These are phyloP conservation scores for Brassica cretica DNA, from an alignment of 345 rosid species.

Conservation along the genomic window DNA sequence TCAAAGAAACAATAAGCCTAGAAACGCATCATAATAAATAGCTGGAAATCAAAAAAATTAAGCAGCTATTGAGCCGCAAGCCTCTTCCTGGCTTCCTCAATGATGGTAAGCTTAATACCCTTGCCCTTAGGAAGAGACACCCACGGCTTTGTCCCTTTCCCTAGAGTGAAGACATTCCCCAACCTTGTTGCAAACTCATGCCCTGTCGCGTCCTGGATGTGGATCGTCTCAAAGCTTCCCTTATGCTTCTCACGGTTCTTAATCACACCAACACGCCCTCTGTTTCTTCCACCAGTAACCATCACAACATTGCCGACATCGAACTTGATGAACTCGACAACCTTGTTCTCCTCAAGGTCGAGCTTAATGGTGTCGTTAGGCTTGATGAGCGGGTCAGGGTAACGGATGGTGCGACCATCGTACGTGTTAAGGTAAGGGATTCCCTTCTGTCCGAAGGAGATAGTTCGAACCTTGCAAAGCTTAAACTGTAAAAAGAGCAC, in stretches of 20 bases:
- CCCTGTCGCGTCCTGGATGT: neutral
- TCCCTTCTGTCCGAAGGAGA: neutral
- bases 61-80: neutral
- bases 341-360: neutral
- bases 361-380: neutral
- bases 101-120: neutral
- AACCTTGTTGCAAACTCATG: neutral
- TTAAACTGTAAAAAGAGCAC: neutral
- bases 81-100: neutral
- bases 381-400: slow-evolving; percentile 1
- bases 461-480: neutral
- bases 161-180: neutral
- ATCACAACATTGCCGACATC: neutral
- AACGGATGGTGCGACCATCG: neutral
- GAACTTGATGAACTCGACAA: neutral
- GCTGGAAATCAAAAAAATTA: neutral
- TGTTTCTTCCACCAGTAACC: neutral
- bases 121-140: neutral
- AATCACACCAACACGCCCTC: neutral
- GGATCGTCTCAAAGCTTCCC: neutral
- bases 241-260: slow-evolving; percentile 5
- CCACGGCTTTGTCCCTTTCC: neutral
- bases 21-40: neutral
- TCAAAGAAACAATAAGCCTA: too few relatives aligned
- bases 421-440: neutral